Conservation (phyloP, 2,329 filamentous ascomycete genomes). For the Fonsecaea pugnacius region DNA sequence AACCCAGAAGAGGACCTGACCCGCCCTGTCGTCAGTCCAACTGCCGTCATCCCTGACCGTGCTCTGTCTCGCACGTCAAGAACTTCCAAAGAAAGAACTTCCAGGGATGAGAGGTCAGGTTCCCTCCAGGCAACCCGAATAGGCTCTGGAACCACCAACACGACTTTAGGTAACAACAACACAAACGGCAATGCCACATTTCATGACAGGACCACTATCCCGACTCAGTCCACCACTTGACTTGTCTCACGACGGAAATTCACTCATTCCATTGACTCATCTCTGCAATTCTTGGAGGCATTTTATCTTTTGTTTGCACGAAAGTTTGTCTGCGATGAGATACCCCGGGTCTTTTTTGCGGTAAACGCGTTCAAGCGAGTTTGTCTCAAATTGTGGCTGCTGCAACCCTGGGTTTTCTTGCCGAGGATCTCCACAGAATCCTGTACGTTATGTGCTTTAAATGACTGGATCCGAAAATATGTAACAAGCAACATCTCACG, state of each 20-base stretch:
- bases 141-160: conserved; percentile 12
- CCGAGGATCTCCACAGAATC: not conserved
- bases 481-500: not conserved
- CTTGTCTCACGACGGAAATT: not conserved
- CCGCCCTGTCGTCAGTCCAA: conserved; percentile 35
- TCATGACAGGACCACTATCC: conserved; percentile 24
- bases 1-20: conserved; percentile 35
- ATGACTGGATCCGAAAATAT: not conserved
- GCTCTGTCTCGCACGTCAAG: conserved; percentile 21
- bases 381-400: not conserved
- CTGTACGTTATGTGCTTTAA: not conserved
- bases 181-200: conserved; percentile 16
- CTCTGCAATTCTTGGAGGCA: not conserved
- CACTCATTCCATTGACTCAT: not conserved
- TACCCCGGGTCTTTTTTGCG: not conserved
- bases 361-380: conserved; percentile 20
- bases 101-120: conserved; percentile 24
- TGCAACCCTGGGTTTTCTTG: not conserved
- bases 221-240: not conserved
- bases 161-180: conserved; percentile 2
- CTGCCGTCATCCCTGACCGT: conserved; percentile 29
- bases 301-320: not conserved
- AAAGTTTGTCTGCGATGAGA: not conserved
- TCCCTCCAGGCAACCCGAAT: conserved; percentile 18
- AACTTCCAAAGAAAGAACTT: conserved; percentile 18